Evolutionary conservation across 441 rosid genomes (phyloP).

Genomic region (Aquilaria agallochum): DNA sequence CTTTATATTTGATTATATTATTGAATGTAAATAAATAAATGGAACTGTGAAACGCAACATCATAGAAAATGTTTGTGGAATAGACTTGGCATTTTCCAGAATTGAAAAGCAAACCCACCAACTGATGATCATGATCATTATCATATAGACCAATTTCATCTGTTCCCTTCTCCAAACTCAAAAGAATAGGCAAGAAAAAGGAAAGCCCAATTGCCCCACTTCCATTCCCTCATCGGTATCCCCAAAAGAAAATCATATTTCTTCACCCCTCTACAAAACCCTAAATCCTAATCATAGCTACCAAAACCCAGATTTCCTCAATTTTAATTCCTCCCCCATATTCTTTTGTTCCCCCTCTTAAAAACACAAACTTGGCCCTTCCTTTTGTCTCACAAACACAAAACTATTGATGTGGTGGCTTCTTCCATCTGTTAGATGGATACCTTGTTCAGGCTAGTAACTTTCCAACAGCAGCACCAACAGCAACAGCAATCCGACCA

Average conservation of each 20-base stretch:
- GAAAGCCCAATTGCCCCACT: conserved; percentile 39
- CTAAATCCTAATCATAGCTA: neutral
- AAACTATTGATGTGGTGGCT: conserved; percentile 44
- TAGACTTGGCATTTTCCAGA: too few species aligned
- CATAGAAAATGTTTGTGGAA: too few species aligned
- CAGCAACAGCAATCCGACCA: conserved; percentile 54
- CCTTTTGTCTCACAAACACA: neutral
- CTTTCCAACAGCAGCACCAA: conserved; percentile 42
- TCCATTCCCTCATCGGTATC: conserved; percentile 33
- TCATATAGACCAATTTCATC: conserved; percentile 21
- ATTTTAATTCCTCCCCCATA: conserved; percentile 20
- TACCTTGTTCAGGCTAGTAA: conserved; percentile 87
- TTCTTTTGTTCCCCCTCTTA: conserved; percentile 7
- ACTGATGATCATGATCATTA: conserved; percentile 32
- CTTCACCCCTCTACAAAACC: conserved; percentile 6
- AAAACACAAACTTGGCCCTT: conserved; percentile 6
- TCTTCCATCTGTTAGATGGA: conserved; percentile 49
- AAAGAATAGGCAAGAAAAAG: conserved; percentile 27
- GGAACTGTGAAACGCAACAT: too few species aligned
- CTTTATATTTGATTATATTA: too few species aligned
- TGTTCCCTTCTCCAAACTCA: conserved; percentile 19
- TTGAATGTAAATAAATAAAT: too few species aligned
- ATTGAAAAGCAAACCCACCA: conserved; percentile 54
- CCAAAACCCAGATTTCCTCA: conserved; percentile 22
- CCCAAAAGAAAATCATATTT: conserved; percentile 31